phyloP scores from a whole-genome alignment of 169 alveolate genomes.

The Plasmodium sp. region DNA sequence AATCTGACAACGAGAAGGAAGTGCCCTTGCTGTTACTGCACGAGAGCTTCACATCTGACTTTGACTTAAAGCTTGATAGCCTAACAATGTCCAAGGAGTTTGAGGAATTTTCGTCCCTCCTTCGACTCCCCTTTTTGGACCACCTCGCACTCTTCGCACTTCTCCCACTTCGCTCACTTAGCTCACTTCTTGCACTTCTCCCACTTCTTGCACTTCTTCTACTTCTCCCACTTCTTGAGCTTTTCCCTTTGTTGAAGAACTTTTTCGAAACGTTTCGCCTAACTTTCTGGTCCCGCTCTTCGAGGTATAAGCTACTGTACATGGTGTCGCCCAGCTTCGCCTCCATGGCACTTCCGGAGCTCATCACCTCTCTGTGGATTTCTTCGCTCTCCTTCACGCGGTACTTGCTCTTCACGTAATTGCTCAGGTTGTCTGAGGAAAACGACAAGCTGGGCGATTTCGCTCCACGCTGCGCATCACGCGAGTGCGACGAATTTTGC shows the following conservation, averaged over 20 bases:
- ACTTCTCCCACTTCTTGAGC: background rate
- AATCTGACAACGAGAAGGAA: background rate
- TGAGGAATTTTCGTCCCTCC: conserved; percentile 42
- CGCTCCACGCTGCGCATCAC: background rate
- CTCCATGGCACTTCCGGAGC: background rate
- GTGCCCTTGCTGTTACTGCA: background rate
- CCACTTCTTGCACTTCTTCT: background rate
- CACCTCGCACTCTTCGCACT: background rate
- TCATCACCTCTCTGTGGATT: background rate
- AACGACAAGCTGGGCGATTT: background rate
- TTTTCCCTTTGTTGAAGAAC: background rate
- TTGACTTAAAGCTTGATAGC: conserved; percentile 52
- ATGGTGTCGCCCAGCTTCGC: background rate
- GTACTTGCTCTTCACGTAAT: background rate
- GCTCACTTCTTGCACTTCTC: background rate
- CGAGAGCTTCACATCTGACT: background rate
- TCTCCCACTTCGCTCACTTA: background rate
- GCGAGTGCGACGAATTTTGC: background rate
- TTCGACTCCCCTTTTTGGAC: conserved; percentile 1
- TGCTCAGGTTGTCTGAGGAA: background rate
- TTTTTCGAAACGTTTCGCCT: conserved; percentile 4
- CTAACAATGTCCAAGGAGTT: conserved; percentile 36
- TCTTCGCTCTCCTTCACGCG: background rate
- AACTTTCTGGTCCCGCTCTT: background rate
- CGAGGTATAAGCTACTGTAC: conserved; percentile 17